A percentile compares a stretch with the other conserved stretches of the same genome.
These are phyloP conservation scores for Beauveria sp. DNA, from an alignment of 2,329 filamentous ascomycete genomes.

Conservation along the genomic window DNA sequence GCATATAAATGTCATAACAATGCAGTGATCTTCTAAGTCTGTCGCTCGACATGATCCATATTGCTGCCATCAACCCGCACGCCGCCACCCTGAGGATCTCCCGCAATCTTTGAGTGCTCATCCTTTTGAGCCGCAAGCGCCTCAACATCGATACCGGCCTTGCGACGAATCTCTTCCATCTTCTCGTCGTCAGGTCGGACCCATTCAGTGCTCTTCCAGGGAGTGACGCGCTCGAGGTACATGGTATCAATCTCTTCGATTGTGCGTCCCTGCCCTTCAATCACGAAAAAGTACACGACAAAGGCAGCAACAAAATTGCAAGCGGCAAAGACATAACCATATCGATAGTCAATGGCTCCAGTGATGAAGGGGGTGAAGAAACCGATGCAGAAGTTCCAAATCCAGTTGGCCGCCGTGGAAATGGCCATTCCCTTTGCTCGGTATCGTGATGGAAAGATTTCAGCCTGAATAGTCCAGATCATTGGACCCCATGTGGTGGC, in stretches of 20 bases:
- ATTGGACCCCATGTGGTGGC: slow-evolving; percentile 62
- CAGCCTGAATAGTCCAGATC: slow-evolving; percentile 56
- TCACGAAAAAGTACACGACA: slow-evolving; percentile 70
- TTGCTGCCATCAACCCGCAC: slow-evolving; percentile 3
- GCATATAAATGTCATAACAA: not conserved
- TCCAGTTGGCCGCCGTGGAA: slow-evolving; percentile 56
- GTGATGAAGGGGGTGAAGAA: slow-evolving; percentile 81
- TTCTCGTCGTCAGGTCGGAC: slow-evolving; percentile 34
- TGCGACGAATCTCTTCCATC: slow-evolving; percentile 32
- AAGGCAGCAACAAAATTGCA: slow-evolving; percentile 58
- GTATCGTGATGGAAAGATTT: slow-evolving; percentile 57
- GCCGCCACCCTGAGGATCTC: slow-evolving; percentile 2
- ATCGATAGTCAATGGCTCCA: slow-evolving; percentile 60
- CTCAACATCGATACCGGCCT: slow-evolving; percentile 33
- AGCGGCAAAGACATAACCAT: slow-evolving; percentile 69
- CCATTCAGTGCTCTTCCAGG: slow-evolving; percentile 55
- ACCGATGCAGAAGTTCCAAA: slow-evolving; percentile 66
- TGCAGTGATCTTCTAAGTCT: not conserved
- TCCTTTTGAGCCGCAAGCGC: slow-evolving; percentile 10
- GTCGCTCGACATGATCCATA: slow-evolving; percentile 6
- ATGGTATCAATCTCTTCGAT: slow-evolving; percentile 76
- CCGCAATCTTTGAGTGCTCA: slow-evolving; percentile 7
- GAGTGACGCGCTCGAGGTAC: slow-evolving; percentile 59
- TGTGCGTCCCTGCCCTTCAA: slow-evolving; percentile 64
- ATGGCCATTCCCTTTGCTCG: slow-evolving; percentile 53